A percentile compares a stretch with the other conserved stretches of the same genome.
These are phyloP conservation scores for Epichloe aotearoae DNA, from an alignment of 2,329 filamentous ascomycete species.

Conservation along the genomic window DNA sequence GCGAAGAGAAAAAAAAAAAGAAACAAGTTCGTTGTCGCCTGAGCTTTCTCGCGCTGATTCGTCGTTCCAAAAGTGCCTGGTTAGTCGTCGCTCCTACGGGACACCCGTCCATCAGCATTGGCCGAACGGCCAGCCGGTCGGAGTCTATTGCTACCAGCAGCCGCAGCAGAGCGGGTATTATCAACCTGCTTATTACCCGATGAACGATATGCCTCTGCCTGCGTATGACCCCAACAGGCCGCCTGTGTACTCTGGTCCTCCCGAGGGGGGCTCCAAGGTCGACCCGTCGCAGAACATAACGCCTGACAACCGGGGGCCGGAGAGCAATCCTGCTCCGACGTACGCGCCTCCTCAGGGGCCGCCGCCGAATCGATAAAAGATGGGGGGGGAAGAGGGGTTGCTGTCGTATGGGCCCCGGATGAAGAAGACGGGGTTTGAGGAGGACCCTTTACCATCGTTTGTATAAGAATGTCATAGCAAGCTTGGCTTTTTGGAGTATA, in stretches of 20 bases:
- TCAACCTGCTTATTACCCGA: slow-evolving; percentile 27
- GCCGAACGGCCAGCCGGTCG: slow-evolving; percentile 15
- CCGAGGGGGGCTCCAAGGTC: slow-evolving; percentile 35
- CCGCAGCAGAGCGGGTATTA: slow-evolving; percentile 3
- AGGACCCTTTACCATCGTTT: background rate
- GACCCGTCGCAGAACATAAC: slow-evolving; percentile 34
- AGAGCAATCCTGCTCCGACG: slow-evolving; percentile 11
- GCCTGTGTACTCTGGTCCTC: slow-evolving; percentile 38
- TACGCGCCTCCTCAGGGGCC: slow-evolving; percentile 35
- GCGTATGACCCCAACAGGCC: slow-evolving; percentile 46
- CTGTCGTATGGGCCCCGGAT: too few species aligned
- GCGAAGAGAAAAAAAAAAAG: too few species aligned
- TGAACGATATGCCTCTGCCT: slow-evolving; percentile 41
- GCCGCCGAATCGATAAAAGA: slow-evolving; percentile 21
- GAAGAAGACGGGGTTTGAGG: background rate
- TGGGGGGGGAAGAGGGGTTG: background rate
- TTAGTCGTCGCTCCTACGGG: slow-evolving; percentile 22
- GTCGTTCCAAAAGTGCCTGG: slow-evolving; percentile 31
- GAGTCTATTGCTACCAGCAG: slow-evolving; percentile 12
- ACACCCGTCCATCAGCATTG: slow-evolving; percentile 10
- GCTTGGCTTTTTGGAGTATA: background rate
- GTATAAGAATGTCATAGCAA: background rate
- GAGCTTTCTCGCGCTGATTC: background rate
- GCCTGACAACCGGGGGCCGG: slow-evolving; percentile 12
- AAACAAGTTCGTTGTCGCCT: background rate